Evolutionary conservation across 163 green algal genomes (phyloP).

Genomic region (Chloromonas sp.): DNA sequence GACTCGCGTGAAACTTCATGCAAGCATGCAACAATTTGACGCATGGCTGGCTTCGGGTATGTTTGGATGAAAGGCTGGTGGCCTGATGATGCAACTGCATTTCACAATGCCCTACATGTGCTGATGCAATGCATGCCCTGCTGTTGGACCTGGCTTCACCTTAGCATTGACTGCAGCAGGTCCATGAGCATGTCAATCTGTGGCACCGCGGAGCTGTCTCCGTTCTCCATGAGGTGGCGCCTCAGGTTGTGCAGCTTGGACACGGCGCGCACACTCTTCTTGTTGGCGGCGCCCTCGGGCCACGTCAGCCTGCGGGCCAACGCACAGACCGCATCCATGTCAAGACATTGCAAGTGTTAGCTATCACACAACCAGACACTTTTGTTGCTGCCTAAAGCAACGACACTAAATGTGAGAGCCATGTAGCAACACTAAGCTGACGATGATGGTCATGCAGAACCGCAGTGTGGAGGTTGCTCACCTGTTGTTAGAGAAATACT

Average conservation of each 20-base stretch:
- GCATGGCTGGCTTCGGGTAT: neutral
- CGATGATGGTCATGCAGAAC: neutral
- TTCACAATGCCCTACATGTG: too few species aligned
- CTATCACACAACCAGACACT: neutral
- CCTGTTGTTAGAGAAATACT: constrained; percentile 32
- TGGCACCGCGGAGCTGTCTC: constrained; percentile 16
- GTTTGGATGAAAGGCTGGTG: too few species aligned
- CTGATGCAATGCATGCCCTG: too few species aligned
- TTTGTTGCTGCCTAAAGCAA: neutral
- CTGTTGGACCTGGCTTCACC: constrained; percentile 1
- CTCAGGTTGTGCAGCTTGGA: constrained; percentile 43
- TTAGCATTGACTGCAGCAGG: constrained; percentile 56
- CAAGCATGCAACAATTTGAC: neutral
- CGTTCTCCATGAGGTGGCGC: constrained; percentile 23
- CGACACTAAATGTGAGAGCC: neutral
- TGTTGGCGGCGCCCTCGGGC: constrained; percentile 58
- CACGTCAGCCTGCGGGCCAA: constrained; percentile 54
- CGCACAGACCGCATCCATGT: neutral
- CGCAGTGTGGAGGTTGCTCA: neutral
- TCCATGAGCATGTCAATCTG: constrained; percentile 36
- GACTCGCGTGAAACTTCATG: neutral
- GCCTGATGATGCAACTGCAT: too few species aligned
- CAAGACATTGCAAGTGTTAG: neutral
- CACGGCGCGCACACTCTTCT: constrained; percentile 72
- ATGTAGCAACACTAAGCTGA: neutral